Evolutionary conservation across 2,329 filamentous ascomycete species (phyloP), one percentile per base, ranked within the genome.

Genomic region (Hymenoscyphus albidus): DNA sequence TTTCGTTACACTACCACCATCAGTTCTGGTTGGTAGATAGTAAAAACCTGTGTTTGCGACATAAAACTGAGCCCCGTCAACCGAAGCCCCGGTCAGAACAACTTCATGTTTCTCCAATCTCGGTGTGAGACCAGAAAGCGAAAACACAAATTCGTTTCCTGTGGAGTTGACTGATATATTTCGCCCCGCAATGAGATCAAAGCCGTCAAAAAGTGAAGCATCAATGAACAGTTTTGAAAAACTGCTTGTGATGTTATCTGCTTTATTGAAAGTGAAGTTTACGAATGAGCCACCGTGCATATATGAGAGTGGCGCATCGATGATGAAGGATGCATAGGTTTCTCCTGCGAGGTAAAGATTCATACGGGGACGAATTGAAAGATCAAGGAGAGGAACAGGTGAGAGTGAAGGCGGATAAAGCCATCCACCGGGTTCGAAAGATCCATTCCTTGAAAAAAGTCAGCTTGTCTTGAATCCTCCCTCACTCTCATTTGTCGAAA

Each of bases 391-490:
- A 9, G 76, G 75, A 16, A 65, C 70, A 6, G 70, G 58, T 12
- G 77, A 79, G 22, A 66, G 69, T 5, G 64, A 42, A 12, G 81
- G 80, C 18, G 75, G 68, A 1, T 75, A 65, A 2, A 83, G 73
- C 74, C 74, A 76, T 57, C 81, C 81, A 16, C 80, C 80, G 0
- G 81, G 81, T 59, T 81, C 72, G 69, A 81, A 81, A 1, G 79
- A 80, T 0, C 76, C 76, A 68, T 81, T 80, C 39, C 80, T 80
- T 44, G 4, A 48, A 5, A 63, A 65, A 5, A 18, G 61, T 62
- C 38, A 55, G n/a, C 51, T 60, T 48, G 42, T 51, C n/a, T 54
- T 51, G 6, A 59, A 27, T 27, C 27, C 1, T 2, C 44, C 39
- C 1, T 48, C 32, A 16, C 62, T 32, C 54, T 40, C 31, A 31